Conservation (phyloP, 176 grass and related monocot species). For the Puccinellia tenuiflora region DNA sequence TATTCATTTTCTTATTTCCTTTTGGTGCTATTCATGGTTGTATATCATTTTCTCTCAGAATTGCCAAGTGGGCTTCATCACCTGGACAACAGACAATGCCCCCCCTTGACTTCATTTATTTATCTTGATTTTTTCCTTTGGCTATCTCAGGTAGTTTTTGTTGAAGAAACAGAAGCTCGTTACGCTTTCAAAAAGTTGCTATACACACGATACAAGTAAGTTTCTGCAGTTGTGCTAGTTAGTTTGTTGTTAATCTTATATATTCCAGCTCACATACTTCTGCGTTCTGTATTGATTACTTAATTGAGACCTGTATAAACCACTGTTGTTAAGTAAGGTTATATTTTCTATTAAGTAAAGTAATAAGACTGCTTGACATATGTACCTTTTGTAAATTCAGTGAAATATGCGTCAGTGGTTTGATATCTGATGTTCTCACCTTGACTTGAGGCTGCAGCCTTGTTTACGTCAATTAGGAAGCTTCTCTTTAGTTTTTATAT, state of each 20-base stretch:
- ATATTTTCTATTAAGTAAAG: background rate
- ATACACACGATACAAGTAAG: constrained; percentile 94
- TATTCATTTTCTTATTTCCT: background rate
- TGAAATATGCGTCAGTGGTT: background rate
- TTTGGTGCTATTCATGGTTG: background rate
- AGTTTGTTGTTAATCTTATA: background rate
- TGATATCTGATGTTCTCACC: background rate
- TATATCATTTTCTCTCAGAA: background rate
- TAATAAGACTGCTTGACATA: background rate
- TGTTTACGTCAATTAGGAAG: background rate
- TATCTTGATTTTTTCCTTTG: constrained; percentile 28
- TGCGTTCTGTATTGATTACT: background rate
- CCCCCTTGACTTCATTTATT: constrained; percentile 11
- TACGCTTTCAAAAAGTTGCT: constrained; percentile 76
- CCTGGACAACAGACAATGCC: background rate
- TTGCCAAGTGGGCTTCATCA: background rate
- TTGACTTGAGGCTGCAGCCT: background rate
- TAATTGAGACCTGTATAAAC: background rate
- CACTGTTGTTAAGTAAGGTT: background rate
- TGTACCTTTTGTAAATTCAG: constrained; percentile 7
- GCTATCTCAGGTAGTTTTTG: constrained; percentile 66
- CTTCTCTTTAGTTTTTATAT: background rate
- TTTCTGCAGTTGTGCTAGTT: constrained; percentile 19
- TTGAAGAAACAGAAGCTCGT: constrained; percentile 78
- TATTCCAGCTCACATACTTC: background rate